These are phyloP conservation scores for Zopfochytrium polystomum DNA, from an alignment of 371 early-diverging fungal species.

Conservation along the genomic window DNA sequence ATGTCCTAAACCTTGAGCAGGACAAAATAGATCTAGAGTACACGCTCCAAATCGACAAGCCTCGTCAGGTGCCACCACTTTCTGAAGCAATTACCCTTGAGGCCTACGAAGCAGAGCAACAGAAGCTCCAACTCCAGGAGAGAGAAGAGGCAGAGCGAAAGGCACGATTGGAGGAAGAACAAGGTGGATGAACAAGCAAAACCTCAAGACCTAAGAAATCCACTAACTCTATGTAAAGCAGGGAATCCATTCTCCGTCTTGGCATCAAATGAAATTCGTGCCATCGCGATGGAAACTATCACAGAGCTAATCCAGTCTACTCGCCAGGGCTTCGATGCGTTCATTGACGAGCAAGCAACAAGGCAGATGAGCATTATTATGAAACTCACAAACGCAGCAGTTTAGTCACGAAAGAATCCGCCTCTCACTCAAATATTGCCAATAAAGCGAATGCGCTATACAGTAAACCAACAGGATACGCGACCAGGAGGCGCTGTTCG, in stretches of 20 bases:
- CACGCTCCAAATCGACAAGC: not conserved
- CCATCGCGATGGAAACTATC: conserved; percentile 11
- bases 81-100: conserved; percentile 16
- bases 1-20: not conserved
- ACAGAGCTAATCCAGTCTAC: not conserved
- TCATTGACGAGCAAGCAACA: conserved; percentile 4
- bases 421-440: conserved; percentile 71
- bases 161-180: conserved; percentile 8
- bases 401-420: not conserved
- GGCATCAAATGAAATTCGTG: not conserved
- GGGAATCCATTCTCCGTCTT: conserved; percentile 16
- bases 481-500: conserved; percentile 90
- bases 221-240: not conserved
- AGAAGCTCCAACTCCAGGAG: not conserved
- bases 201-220: too few species aligned
- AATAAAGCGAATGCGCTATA: conserved; percentile 94
- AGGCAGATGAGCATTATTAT: not conserved
- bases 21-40: not conserved
- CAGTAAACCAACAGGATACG: conserved; percentile 91
- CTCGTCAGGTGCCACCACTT: not conserved
- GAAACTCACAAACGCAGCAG: not conserved
- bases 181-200: too few species aligned
- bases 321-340: conserved; percentile 5
- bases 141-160: conserved; percentile 1
- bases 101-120: conserved; percentile 14